A percentile compares a stretch with the other conserved stretches of the same genome.
Evolutionary conservation across 106 monocot species (phyloP).

Genomic region (Agapanthus africanus): DNA sequence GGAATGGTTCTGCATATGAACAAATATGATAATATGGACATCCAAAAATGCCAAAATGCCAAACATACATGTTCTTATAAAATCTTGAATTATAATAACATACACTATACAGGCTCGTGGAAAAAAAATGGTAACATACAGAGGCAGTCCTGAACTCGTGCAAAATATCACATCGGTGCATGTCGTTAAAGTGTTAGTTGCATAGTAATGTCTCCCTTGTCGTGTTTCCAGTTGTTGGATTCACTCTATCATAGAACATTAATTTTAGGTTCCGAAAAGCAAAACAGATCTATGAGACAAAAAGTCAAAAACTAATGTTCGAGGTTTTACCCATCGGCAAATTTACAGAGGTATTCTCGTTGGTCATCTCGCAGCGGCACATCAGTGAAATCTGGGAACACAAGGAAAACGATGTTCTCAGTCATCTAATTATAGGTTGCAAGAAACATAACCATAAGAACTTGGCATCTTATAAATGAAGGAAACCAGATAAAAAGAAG

Average conservation of each 20-base stretch:
- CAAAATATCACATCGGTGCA: not conserved
- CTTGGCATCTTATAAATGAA: too few relatives aligned
- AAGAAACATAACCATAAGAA: too few relatives aligned
- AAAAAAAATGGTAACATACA: not conserved
- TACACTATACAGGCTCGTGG: not conserved
- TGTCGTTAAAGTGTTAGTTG: slow-evolving; percentile 17
- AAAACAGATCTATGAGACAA: not conserved
- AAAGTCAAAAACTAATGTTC: not conserved
- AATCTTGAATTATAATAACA: not conserved
- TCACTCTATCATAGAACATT: slow-evolving; percentile 35
- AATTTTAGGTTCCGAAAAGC: not conserved
- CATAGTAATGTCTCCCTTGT: slow-evolving; percentile 84
- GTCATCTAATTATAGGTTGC: not conserved
- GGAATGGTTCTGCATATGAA: too few relatives aligned
- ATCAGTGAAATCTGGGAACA: slow-evolving; percentile 79
- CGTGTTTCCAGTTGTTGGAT: slow-evolving; percentile 78
- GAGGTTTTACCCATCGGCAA: slow-evolving; percentile 66
- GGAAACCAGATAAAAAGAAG: too few relatives aligned
- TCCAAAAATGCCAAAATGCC: not conserved
- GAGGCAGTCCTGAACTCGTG: not conserved
- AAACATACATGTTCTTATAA: not conserved
- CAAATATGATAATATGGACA: not conserved
- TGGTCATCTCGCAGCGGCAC: slow-evolving; percentile 93
- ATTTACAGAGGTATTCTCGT: slow-evolving; percentile 79
- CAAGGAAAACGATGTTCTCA: not conserved